Evolutionary conservation across 73 alveolate genomes (phyloP).

Genomic region (Tetrahymena elliotti): DNA sequence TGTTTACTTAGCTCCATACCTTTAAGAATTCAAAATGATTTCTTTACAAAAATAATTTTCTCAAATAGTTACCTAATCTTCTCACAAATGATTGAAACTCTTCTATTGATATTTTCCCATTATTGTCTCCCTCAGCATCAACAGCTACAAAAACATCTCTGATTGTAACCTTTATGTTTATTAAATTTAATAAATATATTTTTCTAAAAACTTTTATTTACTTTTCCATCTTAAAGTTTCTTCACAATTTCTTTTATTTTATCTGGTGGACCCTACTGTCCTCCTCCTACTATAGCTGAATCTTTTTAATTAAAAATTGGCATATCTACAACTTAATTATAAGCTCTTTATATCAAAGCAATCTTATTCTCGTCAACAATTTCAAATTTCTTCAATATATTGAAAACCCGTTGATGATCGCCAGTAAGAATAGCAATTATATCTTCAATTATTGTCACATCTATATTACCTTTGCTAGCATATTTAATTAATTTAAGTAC

Average conservation of each 20-base stretch:
- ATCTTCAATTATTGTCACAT: not conserved
- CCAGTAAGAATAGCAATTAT: not conserved
- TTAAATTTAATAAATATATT: not conserved
- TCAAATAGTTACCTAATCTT: not conserved
- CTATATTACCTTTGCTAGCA: not conserved
- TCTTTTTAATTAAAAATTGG: not conserved
- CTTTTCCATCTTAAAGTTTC: not conserved
- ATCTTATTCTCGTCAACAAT: not conserved
- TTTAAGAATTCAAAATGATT: not conserved
- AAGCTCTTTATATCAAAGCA: not conserved
- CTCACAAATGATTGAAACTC: not conserved
- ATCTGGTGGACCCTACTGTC: not conserved
- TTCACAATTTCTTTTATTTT: not conserved
- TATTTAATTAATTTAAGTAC: not conserved
- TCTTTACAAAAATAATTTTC: not conserved
- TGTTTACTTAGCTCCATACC: slow-evolving; percentile 35
- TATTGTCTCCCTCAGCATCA: not conserved
- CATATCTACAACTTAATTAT: not conserved
- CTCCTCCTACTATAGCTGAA: not conserved
- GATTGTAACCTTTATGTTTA: not conserved
- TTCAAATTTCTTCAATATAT: not conserved
- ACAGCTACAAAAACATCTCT: not conserved
- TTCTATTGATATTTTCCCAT: not conserved
- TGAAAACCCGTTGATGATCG: not conserved
- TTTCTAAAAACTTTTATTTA: not conserved